These are phyloP conservation scores for Astragalus membranaceus DNA, from an alignment of 306 rosid species.

Conservation along the genomic window DNA sequence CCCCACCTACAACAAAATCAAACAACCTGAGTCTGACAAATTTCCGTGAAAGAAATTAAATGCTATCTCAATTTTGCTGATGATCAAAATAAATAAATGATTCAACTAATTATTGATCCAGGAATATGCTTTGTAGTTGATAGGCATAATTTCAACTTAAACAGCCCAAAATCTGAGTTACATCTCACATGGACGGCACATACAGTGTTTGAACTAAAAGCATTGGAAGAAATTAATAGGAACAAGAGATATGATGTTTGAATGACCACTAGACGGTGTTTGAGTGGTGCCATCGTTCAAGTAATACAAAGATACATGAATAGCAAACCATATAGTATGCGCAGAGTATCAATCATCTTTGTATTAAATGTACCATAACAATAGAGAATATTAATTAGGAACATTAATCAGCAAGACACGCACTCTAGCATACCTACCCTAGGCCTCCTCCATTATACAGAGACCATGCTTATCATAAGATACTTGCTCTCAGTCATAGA, in stretches of 20 bases:
- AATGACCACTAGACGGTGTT: background rate
- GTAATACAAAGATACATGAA: background rate
- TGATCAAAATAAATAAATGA: background rate
- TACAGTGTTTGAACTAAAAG: background rate
- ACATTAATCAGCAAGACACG: background rate
- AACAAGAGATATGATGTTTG: slow-evolving; percentile 1
- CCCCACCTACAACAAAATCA: slow-evolving; percentile 62
- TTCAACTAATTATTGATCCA: background rate
- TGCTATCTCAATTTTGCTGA: background rate
- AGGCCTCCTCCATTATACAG: background rate
- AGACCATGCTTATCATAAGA: background rate
- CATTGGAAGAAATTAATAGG: background rate
- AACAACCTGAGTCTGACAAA: background rate
- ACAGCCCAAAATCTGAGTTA: background rate
- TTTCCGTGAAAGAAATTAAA: background rate
- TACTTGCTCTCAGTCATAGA: background rate
- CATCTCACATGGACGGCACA: background rate
- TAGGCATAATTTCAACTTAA: background rate
- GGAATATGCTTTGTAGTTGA: background rate
- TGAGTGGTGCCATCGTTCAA: background rate
- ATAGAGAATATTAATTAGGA: background rate
- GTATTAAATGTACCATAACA: background rate
- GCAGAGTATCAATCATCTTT: background rate
- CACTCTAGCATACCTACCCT: background rate
- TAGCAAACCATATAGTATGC: background rate